phyloP scores from a whole-genome alignment of 192 early-diverging fungal genomes.

The Geranomyces michiganensis region DNA sequence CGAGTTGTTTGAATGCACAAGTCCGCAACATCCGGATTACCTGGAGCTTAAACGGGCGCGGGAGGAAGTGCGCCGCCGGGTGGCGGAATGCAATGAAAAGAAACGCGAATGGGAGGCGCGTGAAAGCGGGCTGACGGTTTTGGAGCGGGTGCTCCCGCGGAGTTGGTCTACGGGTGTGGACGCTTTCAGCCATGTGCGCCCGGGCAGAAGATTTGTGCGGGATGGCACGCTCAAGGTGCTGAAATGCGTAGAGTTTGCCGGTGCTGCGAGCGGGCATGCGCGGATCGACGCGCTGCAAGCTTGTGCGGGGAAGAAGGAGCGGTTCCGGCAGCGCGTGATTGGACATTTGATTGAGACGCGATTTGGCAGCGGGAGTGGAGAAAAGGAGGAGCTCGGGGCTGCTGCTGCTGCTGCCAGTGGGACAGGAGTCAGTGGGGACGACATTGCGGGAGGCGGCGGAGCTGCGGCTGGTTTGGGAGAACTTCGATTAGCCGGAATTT shows the following conservation, averaged over 20 bases:
- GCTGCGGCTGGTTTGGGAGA: conserved; percentile 27
- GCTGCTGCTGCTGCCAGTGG: not conserved
- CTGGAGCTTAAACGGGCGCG: conserved; percentile 67
- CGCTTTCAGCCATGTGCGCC: conserved; percentile 18
- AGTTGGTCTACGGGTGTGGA: conserved; percentile 26
- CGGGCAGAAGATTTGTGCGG: conserved; percentile 35
- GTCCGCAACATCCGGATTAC: conserved; percentile 77
- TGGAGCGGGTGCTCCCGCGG: conserved; percentile 25
- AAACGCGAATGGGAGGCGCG: conserved; percentile 70
- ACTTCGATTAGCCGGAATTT: conserved; percentile 18
- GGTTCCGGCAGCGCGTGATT: conserved; percentile 18
- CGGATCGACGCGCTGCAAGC: conserved; percentile 24
- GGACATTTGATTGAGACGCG: conserved; percentile 33
- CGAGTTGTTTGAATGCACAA: conserved; percentile 80
- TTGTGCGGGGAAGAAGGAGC: conserved; percentile 28
- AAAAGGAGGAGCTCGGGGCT: not conserved
- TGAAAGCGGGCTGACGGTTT: conserved; percentile 31
- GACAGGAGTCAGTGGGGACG: not conserved
- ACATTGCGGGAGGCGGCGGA: not conserved
- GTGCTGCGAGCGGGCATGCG: conserved; percentile 9
- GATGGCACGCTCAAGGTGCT: conserved; percentile 37
- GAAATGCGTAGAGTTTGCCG: conserved; percentile 42
- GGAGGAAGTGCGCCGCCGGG: conserved; percentile 67
- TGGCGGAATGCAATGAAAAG: conserved; percentile 86
- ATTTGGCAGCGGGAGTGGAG: conserved; percentile 3